Evolutionary conservation across 306 rosid genomes (phyloP), one percentile per base, ranked within the genome.

Genomic region (Benincasa hispida): DNA sequence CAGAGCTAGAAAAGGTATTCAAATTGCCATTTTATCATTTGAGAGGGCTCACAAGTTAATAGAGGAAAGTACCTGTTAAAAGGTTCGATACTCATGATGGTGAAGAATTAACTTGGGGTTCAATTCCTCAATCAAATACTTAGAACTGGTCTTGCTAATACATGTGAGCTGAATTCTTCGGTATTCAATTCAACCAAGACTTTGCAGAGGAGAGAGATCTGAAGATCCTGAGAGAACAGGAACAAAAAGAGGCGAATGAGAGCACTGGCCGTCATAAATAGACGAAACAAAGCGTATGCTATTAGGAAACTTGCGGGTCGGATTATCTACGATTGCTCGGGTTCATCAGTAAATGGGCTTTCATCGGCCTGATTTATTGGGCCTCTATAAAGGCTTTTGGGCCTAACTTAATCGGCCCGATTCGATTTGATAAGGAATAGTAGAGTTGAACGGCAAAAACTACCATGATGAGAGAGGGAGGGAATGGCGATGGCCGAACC

Each of bases 51-150:
- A 9, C 10, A 27, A 75, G 53, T 55, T n/a, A 11, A 74, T 54
- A n/a, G 14, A 76, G 66, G 66, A 69, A 25, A 70, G 39, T 84
- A 93, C 97, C 86, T 90, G 86, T 91, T 91, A 85, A 84, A 91
- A 6, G 90, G 91, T 54, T 92, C 97, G 54, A 80, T 79, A 76
- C 87, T 83, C 85, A 83, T 86, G 78, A 62, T 76, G 77, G 6
- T 22, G 22, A 28, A 25, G 28, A 76, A 75, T 27, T 37, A 48
- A 47, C 19, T 19, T 22, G 25, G 39, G 8, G 8, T 70, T 70
- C 76, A 70, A 70, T 47, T 70, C 41, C 28, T 72, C 27, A 28
- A 48, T 47, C 21, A 48, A 69, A 70, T 7, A 25, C 5, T 28
- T 8, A 22, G 25, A 3, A 15, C 25, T 72, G 59, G 59, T 48